Evolutionary conservation across 2,329 filamentous ascomycete species (phyloP).

Genomic region (Alternaria conjuncta): DNA sequence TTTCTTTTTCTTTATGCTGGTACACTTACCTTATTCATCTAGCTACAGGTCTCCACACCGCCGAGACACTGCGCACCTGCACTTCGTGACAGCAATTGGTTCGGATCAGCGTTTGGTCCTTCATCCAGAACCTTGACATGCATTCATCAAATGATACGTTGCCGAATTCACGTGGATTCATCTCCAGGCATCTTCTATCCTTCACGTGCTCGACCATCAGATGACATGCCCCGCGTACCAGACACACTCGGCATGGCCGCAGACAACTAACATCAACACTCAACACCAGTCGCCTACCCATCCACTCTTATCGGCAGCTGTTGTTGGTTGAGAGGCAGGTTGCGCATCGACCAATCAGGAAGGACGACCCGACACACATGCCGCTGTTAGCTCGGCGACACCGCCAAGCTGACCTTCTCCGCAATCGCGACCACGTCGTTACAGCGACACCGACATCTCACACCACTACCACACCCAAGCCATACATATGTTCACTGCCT

Average conservation of each 20-base stretch:
- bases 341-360: constrained; percentile 34
- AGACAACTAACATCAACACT: constrained; percentile 21
- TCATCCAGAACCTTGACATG: constrained; percentile 29
- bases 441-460: constrained; percentile 31
- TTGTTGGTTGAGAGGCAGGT: constrained; percentile 39
- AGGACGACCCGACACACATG: constrained; percentile 28
- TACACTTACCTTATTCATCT: constrained; percentile 25
- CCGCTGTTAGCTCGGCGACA: constrained; percentile 30
- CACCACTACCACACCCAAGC: constrained; percentile 22
- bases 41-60: constrained; percentile 21
- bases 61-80: constrained; percentile 1
- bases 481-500: constrained; percentile 40
- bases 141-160: constrained; percentile 28
- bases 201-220: constrained; percentile 26
- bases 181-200: constrained; percentile 27
- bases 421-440: constrained; percentile 32
- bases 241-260: constrained; percentile 13
- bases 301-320: constrained; percentile 25
- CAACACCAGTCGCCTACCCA: constrained; percentile 39
- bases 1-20: constrained; percentile 6
- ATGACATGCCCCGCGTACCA: constrained; percentile 12
- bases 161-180: constrained; percentile 26
- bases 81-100: constrained; percentile 30
- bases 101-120: constrained; percentile 30
- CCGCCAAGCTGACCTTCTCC: constrained; percentile 32